A percentile compares a stretch with the other conserved stretches of the same genome.
phyloP scores from a whole-genome alignment of 441 rosid species.

The Adansonia gregorii region DNA sequence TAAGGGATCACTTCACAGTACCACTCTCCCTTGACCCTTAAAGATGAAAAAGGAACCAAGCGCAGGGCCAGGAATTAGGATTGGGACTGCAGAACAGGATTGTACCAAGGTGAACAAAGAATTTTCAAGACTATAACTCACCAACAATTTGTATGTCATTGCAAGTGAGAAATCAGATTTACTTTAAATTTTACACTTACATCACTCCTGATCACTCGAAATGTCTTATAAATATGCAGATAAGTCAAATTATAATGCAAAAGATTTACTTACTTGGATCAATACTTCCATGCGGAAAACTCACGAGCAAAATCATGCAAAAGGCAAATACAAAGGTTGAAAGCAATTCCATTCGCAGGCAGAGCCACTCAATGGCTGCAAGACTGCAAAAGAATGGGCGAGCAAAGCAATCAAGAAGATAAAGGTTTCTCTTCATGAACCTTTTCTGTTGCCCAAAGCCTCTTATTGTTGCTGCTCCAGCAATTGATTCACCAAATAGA shows the following conservation, averaged over 20 bases:
- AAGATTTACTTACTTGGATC: conserved; percentile 84
- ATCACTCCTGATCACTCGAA: neutral
- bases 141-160: conserved; percentile 1
- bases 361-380: conserved; percentile 99
- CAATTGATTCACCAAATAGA: conserved; percentile 97
- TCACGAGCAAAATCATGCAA: conserved; percentile 97
- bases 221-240: neutral
- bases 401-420: conserved; percentile 97
- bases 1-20: conserved; percentile 4
- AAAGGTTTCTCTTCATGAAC: conserved; percentile 96
- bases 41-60: conserved; percentile 2
- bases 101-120: conserved; percentile 8
- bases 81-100: conserved; percentile 3
- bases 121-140: neutral
- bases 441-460: conserved; percentile 98
- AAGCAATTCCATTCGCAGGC: conserved; percentile 97
- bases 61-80: conserved; percentile 16
- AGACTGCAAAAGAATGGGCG: conserved; percentile 99
- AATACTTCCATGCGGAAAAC: conserved; percentile 93
- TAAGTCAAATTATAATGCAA: conserved; percentile 11
- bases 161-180: neutral
- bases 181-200: neutral
- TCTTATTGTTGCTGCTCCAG: conserved; percentile 99
- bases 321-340: conserved; percentile 97
- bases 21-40: conserved; percentile 13